Evolutionary conservation across 2,329 filamentous ascomycete genomes (phyloP), one percentile per base, ranked within the genome.

Genomic region (Oidium heveae): DNA sequence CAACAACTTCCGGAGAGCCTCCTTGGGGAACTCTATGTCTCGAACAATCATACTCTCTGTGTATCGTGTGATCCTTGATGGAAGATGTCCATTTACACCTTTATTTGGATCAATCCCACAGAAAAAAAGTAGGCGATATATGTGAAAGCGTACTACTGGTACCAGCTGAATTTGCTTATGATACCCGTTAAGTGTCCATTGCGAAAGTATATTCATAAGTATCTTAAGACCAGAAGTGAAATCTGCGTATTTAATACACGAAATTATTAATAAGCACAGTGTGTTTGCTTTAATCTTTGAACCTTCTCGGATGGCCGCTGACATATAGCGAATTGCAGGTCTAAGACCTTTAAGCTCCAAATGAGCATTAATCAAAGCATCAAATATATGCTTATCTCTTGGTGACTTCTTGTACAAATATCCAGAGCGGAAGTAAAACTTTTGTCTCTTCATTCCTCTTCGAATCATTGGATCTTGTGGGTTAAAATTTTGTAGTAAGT

Each of bases 271-370:
- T 9, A 55, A 46, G 49, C 55, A 55, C 6, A 65, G 57, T 18
- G 58, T 58, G 12, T 57, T 49, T 4, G 60, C 49, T 32, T 55
- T 58, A 15, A 65, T 49, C 15, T 54, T 36, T n/a, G 53, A 55
- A 1, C 59, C 58, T 52, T 64, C 61, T n/a, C 61, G 61, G 24
- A 65, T 50, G 47, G 62, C 60, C 20, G 59, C 58, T 18, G 58
- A 58, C 43, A 63, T 46, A 49, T 59, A 59, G 7, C 60, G 58
- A 52, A 62, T 53, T 16, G 62, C 60, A n/a, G 54, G 46, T 55
- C 55, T 55, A 1, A 60, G 32, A 5, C 56, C 59, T 12, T 57
- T 53, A n/a, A 63, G 52, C 12, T 59, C 49, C 13, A 63, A 56
- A 55, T 55, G 58, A 2, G 60, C 62, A 22, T 53, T 51, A 39